Evolutionary conservation across 1,284 basidiomycete species (phyloP).

Genomic region (Lignosus rhinocerotis): DNA sequence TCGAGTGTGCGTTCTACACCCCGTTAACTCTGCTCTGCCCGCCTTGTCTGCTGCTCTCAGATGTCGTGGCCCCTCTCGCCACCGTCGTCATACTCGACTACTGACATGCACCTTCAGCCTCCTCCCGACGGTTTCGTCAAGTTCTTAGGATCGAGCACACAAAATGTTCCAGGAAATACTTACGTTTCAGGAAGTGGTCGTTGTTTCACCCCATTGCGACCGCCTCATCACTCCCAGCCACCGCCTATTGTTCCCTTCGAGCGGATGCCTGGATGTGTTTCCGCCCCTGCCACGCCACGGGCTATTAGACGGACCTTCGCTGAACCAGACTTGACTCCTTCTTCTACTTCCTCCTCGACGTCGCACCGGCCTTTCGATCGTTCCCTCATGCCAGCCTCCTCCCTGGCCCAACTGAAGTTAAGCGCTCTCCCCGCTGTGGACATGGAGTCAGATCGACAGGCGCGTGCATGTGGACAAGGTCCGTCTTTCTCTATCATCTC

Average conservation of each 20-base stretch:
- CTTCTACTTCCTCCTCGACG: background rate
- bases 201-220: background rate
- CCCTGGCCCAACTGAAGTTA: slow-evolving; percentile 10
- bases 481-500: slow-evolving; percentile 15
- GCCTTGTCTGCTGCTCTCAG: background rate
- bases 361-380: background rate
- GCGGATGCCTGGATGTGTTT: background rate
- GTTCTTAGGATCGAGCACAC: background rate
- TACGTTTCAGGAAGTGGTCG: background rate
- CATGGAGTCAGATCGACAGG: slow-evolving; percentile 31
- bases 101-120: background rate
- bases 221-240: background rate
- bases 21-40: background rate
- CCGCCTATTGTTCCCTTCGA: background rate
- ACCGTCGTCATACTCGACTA: background rate
- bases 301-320: background rate
- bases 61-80: slow-evolving; percentile 2
- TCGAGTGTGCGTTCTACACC: background rate
- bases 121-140: background rate
- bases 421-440: slow-evolving; percentile 20
- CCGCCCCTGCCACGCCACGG: background rate
- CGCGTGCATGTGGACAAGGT: slow-evolving; percentile 31
- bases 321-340: background rate
- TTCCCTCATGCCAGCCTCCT: slow-evolving; percentile 1
- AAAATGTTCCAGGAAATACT: background rate